Evolutionary conservation across 2,329 filamentous ascomycete species (phyloP), one percentile per base, ranked within the genome.

Genomic region (Claviceps digitariae): DNA sequence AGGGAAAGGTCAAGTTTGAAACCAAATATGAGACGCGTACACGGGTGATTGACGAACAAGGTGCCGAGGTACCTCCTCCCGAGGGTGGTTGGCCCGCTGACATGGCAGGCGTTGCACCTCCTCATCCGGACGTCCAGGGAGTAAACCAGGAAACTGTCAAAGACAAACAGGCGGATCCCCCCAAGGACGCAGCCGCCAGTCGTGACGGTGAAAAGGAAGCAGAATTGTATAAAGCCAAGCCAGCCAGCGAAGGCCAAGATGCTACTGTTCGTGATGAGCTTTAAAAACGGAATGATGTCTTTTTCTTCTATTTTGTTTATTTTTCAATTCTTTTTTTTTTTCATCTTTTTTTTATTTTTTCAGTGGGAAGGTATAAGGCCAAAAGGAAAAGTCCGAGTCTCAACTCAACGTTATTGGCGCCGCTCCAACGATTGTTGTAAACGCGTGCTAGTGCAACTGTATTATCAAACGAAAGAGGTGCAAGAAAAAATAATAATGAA

Each of bases 21-120:
- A 97, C 93, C 13, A 86, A 85, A 60, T 96, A 96, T 66, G 91
- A 97, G 75, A 96, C 91, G n/a, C 81, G 87, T 58, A 96, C 90
- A 9, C 84, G 88, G 54, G 70, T 97, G 53, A 76, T 95, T 43
- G 89, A 95, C 67, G 80, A 79, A 51, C 68, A 82, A 45, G 93
- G 90, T 55, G 89, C 90, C 59, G 87, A 94, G 64, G 70, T 95
- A n/a, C 66, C 67, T 12, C 61, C 67, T 36, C 71, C 72, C 15
- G 66, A 68, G 25, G 74, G 69, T 41, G 72, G 66, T 23, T 66
- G 62, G 66, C 63, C 63, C 17, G 63, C 69, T 49, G 64, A 66
- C 29, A 67, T 58, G 17, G 70, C 60, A 15, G 69, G 65, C 50
- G 75, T 80, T 34, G 78, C 78, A 9, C 78, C 78, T 38, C 78